Conservation (phyloP, 495 filamentous ascomycete species). For the Aspergillus indologenus region DNA sequence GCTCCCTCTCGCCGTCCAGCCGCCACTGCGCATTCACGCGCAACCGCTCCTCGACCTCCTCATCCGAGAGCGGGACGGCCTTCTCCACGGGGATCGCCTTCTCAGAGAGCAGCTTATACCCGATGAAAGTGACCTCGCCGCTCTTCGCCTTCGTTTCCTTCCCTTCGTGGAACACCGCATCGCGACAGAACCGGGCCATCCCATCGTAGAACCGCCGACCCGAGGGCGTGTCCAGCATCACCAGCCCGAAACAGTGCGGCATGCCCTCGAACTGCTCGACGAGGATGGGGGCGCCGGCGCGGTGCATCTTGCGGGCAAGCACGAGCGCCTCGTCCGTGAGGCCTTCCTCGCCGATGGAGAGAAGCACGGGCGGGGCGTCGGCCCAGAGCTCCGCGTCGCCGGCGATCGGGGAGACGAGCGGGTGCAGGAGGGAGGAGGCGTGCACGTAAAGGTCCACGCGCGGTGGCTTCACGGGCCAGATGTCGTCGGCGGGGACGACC, state of each 20-base stretch:
- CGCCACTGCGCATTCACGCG: slow-evolving; percentile 42
- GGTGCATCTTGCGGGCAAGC: slow-evolving; percentile 55
- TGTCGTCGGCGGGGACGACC: slow-evolving; percentile 46
- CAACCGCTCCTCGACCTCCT: slow-evolving; percentile 53
- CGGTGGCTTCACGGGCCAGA: slow-evolving; percentile 73
- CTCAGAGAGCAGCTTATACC: slow-evolving; percentile 53
- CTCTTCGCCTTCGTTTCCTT: neutral
- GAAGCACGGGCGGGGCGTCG: slow-evolving; percentile 65
- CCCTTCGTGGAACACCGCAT: no score
- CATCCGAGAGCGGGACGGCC: slow-evolving; percentile 48
- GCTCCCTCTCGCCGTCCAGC: slow-evolving; percentile 41
- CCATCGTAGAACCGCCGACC: slow-evolving; percentile 51
- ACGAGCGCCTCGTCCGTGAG: slow-evolving; percentile 69
- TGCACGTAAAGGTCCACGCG: slow-evolving; percentile 67
- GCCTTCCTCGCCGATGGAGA: slow-evolving; percentile 76
- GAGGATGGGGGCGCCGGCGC: slow-evolving; percentile 60
- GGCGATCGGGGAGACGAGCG: slow-evolving; percentile 68
- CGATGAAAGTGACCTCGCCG: slow-evolving; percentile 44
- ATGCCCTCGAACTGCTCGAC: slow-evolving; percentile 81
- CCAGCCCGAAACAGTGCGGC: slow-evolving; percentile 78
- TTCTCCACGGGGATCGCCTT: slow-evolving; percentile 48
- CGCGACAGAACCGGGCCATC: slow-evolving; percentile 54
- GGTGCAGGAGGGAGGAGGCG: slow-evolving; percentile 63
- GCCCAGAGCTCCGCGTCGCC: slow-evolving; percentile 59
- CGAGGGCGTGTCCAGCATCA: slow-evolving; percentile 53